A percentile compares a stretch with the other conserved stretches of the same genome.
These are phyloP conservation scores for Jacaranda mimosifolia DNA, from an alignment of 257 asterid genomes.

Conservation along the genomic window DNA sequence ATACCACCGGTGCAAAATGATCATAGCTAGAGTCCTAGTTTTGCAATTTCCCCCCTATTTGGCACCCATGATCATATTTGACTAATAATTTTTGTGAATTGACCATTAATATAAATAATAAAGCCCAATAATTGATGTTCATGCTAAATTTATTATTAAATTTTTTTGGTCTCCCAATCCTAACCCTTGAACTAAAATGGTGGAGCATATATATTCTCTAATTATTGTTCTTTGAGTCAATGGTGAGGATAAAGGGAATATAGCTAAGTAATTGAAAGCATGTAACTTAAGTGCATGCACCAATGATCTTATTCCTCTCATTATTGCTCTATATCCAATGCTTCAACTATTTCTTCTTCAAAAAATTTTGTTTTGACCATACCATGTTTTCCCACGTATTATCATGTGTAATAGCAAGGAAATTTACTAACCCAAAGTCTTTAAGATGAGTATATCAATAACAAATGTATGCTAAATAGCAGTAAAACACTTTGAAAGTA, in stretches of 20 bases:
- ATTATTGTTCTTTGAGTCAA: conserved; percentile 29
- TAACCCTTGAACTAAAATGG: conserved; percentile 20
- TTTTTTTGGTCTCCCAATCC: background rate
- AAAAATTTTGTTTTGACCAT: background rate
- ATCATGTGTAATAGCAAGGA: background rate
- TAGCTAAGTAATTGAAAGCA: conserved; percentile 36
- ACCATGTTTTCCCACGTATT: background rate
- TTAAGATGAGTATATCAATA: conserved; percentile 22
- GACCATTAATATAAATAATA: background rate
- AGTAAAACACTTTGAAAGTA: conserved; percentile 40
- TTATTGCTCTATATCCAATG: conserved; percentile 15
- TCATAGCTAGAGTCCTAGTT: too few relatives aligned
- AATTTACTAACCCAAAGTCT: background rate
- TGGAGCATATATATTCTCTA: background rate
- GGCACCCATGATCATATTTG: too few relatives aligned
- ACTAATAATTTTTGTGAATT: too few relatives aligned
- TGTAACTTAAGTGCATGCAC: conserved; percentile 48
- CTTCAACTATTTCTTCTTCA: background rate
- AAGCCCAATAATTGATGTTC: background rate
- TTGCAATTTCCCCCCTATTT: too few relatives aligned
- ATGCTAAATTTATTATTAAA: background rate
- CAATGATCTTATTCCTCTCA: conserved; percentile 24
- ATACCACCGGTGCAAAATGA: too few relatives aligned
- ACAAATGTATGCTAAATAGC: conserved; percentile 31
- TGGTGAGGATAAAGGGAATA: conserved; percentile 14